phyloP scores from a whole-genome alignment of 169 alveolate genomes.

The Eimeria zaria region DNA sequence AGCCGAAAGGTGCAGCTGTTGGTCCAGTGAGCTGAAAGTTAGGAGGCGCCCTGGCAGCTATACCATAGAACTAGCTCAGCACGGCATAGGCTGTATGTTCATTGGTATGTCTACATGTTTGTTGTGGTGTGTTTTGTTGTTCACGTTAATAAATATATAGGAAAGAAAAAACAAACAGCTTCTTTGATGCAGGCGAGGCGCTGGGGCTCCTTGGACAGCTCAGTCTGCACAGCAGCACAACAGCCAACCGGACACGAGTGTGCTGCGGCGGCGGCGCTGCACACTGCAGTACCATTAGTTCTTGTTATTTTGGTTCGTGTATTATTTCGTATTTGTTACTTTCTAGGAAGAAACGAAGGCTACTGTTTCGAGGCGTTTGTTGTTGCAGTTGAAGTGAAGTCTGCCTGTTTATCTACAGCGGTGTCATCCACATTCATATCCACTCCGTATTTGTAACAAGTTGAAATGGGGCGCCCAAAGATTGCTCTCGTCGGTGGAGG shows the following conservation, averaged over 20 bases:
- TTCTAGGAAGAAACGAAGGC: slow-evolving; percentile 6
- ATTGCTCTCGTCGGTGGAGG: slow-evolving; percentile 93
- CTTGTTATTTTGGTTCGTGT: background rate
- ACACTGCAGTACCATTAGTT: background rate
- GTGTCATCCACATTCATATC: background rate
- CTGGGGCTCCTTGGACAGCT: slow-evolving; percentile 12
- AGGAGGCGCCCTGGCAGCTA: too few species aligned
- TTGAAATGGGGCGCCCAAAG: slow-evolving; percentile 84
- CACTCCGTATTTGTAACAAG: background rate
- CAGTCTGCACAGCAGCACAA: background rate
- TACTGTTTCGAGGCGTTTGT: background rate
- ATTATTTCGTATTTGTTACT: background rate
- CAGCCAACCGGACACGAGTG: slow-evolving; percentile 10
- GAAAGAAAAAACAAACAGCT: background rate
- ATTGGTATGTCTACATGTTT: background rate
- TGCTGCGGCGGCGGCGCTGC: background rate
- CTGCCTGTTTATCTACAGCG: background rate
- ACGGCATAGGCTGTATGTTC: background rate
- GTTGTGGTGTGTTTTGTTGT: background rate
- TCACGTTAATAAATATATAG: background rate
- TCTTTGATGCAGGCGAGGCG: background rate
- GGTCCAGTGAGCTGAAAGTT: background rate
- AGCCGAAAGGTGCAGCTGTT: background rate
- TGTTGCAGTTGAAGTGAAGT: slow-evolving; percentile 5
- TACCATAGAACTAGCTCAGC: background rate